Base-by-base conservation (phyloP, 306 rosid genomes). In the Nissolia schottii region DNA sequence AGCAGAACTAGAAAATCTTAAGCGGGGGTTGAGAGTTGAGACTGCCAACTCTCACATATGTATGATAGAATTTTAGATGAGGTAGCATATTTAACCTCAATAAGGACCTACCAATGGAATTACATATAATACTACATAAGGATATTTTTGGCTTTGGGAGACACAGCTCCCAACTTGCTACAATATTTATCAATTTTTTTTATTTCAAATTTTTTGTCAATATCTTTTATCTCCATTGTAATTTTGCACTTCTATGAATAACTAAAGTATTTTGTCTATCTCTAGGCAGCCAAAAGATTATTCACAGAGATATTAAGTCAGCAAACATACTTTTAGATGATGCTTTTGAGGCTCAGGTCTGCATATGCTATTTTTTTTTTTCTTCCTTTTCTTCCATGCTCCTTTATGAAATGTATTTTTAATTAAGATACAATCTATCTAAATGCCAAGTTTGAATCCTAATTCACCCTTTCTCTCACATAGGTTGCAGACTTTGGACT, bases 401-500 rank as follows among this genome's bases (percentile, higher is more conserved):
- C 37, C 34, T 5, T 31, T 29, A 25, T 20, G 51, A 27, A 40
- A 73, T 46, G 27, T 19, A 11, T 3, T 19, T 37, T 22, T 40
- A 43, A 7, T 61, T 32, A 35, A 32, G 22, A 34, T 15, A 37
- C 27, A 40, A 34, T 27, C 4, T 46, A 64, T 67, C 45, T 15
- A 51, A 49, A 38, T 60, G 59, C 18, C 20, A 49, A 20, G 62
- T 79, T 27, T 51, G 14, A 69, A 41, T 65, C 77, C 74, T 63
- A 38, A 75, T 73, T 67, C 72, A 70, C 18, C 31, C 13, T 61
- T 63, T 49, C 18, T 79, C 81, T 62, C 19, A 14, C 37, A 49
- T 89, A 93, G 99, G 99, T 94, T 81, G 88, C 99, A 23, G 99
- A 94, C 64, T 94, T 94, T 78, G 99, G 99, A 77, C 99, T 94